Percentiles rank a stretch among this genome's conserved stretches.
Evolutionary conservation across 371 early-diverging fungal species (phyloP).

Genomic region (Amoeboaphelidium protococcarum): DNA sequence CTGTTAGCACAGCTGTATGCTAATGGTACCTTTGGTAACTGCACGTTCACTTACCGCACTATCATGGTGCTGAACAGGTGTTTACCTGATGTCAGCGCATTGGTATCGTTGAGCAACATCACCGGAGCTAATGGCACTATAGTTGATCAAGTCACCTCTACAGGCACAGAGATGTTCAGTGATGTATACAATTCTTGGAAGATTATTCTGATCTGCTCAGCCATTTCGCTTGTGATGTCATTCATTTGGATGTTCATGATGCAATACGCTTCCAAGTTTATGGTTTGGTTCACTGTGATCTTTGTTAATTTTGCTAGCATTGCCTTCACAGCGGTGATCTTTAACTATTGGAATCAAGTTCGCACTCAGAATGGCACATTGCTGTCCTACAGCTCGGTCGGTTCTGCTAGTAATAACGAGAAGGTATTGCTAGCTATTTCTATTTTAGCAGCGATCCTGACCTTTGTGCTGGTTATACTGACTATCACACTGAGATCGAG

Average conservation of each 20-base stretch:
- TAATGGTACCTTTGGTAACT: not conserved
- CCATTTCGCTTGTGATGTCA: constrained; percentile 1
- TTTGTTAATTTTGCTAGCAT: constrained; percentile 1
- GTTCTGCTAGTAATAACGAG: not conserved
- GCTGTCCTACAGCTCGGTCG: not conserved
- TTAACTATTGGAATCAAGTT: constrained; percentile 3
- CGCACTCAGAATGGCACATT: not conserved
- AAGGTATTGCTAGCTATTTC: not conserved
- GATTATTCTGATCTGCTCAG: constrained; percentile 4
- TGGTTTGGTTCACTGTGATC: constrained; percentile 2
- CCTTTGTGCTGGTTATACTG: constrained; percentile 6
- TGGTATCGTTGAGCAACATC: not conserved
- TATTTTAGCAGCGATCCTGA: constrained; percentile 1
- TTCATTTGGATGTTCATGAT: constrained; percentile 1
- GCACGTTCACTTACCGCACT: not conserved
- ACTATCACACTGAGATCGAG: constrained; percentile 9
- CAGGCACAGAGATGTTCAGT: constrained; percentile 1
- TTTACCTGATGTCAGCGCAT: not conserved
- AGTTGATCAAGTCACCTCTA: not conserved
- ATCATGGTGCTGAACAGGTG: not conserved
- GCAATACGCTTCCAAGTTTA: constrained; percentile 1
- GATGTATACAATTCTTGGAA: not conserved
- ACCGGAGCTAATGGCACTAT: not conserved
- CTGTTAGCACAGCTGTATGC: not conserved
- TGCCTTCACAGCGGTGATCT: constrained; percentile 1